Evolutionary conservation across 768 basidiomycete genomes (phyloP).

Genomic region (Leccinellum albellum): DNA sequence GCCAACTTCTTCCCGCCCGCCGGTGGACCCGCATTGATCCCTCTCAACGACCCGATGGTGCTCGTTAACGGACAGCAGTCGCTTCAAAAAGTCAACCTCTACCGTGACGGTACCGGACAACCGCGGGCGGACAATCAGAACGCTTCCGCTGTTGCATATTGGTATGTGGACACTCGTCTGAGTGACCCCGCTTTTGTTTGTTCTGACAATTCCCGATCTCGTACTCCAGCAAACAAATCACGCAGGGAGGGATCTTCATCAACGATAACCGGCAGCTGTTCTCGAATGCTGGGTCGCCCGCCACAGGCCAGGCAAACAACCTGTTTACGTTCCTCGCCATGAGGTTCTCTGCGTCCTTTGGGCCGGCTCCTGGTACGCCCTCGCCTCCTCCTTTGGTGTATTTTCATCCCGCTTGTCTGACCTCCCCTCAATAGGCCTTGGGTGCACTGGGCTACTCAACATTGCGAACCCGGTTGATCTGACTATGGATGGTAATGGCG

Average conservation of each 20-base stretch:
- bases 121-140: conserved; percentile 21
- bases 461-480: conserved; percentile 21
- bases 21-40: conserved; percentile 22
- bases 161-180: conserved; percentile 9
- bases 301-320: conserved; percentile 17
- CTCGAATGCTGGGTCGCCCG: conserved; percentile 18
- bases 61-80: conserved; percentile 22
- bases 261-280: conserved; percentile 20
- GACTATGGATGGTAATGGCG: conserved; percentile 24
- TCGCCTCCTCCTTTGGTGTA: no score
- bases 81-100: conserved; percentile 26
- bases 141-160: conserved; percentile 20
- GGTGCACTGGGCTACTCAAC: conserved; percentile 19
- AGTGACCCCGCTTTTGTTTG: background rate
- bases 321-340: conserved; percentile 29
- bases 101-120: conserved; percentile 26
- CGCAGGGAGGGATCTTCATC: conserved; percentile 23
- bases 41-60: conserved; percentile 26
- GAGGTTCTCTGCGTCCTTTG: conserved; percentile 25
- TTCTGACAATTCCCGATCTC: background rate
- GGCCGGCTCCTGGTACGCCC: conserved; percentile 22
- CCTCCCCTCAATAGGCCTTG: conserved; percentile 16
- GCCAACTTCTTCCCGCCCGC: conserved; percentile 24
- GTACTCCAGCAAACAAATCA: conserved; percentile 18
- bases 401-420: background rate